These are phyloP conservation scores for Beauveria sp. DNA, from an alignment of 2,329 filamentous ascomycete species.

Conservation along the genomic window DNA sequence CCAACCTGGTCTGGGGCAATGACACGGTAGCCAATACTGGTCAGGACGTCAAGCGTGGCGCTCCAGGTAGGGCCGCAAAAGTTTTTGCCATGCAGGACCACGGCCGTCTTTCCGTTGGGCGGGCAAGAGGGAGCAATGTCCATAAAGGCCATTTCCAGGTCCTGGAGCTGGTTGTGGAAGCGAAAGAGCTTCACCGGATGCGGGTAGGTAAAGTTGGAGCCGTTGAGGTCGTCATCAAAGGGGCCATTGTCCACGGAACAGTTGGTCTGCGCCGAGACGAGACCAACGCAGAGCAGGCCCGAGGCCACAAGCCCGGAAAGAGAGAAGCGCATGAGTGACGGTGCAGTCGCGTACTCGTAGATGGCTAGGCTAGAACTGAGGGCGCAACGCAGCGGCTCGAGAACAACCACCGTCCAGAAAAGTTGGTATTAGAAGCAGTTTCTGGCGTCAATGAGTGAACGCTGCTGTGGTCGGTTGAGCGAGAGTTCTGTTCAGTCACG, in stretches of 20 bases:
- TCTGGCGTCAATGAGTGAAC: background rate
- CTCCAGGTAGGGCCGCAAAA: constrained; percentile 48
- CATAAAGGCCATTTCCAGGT: constrained; percentile 50
- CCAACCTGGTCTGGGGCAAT: constrained; percentile 47
- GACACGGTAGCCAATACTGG: constrained; percentile 39
- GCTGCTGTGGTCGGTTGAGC: background rate
- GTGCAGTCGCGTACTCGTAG: background rate
- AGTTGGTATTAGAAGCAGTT: background rate
- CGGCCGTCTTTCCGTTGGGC: constrained; percentile 32
- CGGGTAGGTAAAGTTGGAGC: constrained; percentile 45
- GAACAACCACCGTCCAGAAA: background rate
- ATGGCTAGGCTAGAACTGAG: background rate
- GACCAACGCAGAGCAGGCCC: constrained; percentile 14
- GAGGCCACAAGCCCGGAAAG: constrained; percentile 14
- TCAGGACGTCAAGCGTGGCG: constrained; percentile 35
- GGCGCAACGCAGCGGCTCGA: background rate
- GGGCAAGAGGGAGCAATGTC: constrained; percentile 33
- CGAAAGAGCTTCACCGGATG: constrained; percentile 41
- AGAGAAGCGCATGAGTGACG: constrained; percentile 19
- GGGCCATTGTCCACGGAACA: constrained; percentile 28
- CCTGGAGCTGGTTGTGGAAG: constrained; percentile 38
- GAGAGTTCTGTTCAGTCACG: too few species aligned
- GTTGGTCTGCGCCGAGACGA: constrained; percentile 19
- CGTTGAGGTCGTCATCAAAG: constrained; percentile 35
- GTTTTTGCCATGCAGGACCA: constrained; percentile 49